Evolutionary conservation across 208 protist species (phyloP).

Genomic region (Trypanosoma mega): DNA sequence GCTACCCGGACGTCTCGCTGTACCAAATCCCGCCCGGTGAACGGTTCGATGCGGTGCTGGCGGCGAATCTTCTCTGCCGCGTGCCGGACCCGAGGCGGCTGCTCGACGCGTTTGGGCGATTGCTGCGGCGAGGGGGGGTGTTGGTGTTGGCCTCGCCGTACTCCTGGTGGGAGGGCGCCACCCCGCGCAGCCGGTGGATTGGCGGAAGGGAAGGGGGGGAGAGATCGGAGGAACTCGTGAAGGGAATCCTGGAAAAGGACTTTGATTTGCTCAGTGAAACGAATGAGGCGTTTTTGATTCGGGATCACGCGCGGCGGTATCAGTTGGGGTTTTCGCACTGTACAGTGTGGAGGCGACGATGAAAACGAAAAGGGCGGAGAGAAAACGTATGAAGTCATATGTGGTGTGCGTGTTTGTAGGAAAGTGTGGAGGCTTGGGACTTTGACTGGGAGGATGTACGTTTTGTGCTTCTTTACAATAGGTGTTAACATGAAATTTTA

Average conservation of each 20-base stretch:
- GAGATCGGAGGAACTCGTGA: slow-evolving; percentile 62
- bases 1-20: slow-evolving; percentile 43
- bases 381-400: neutral
- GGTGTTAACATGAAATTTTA: too few relatives aligned
- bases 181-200: slow-evolving; percentile 61
- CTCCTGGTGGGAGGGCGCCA: slow-evolving; percentile 81
- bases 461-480: too few relatives aligned
- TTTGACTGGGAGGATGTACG: neutral
- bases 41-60: slow-evolving; percentile 77
- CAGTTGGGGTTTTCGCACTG: slow-evolving; percentile 86
- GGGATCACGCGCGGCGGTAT: slow-evolving; percentile 84
- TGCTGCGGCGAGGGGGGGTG: slow-evolving; percentile 59
- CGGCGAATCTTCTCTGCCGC: slow-evolving; percentile 80
- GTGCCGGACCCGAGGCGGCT: slow-evolving; percentile 67
- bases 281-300: slow-evolving; percentile 89
- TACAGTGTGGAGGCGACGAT: slow-evolving; percentile 55
- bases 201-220: slow-evolving; percentile 50
- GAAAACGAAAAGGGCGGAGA: neutral
- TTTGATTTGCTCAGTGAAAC: slow-evolving; percentile 74
- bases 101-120: slow-evolving; percentile 40
- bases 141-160: slow-evolving; percentile 84
- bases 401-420: neutral
- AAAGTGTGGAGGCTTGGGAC: too few relatives aligned
- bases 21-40: slow-evolving; percentile 52
- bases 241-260: slow-evolving; percentile 46